Percentiles rank a stretch among this genome's conserved stretches.
Conservation (phyloP, 2,329 filamentous ascomycete genomes). For the Diaporthe capsici region DNA sequence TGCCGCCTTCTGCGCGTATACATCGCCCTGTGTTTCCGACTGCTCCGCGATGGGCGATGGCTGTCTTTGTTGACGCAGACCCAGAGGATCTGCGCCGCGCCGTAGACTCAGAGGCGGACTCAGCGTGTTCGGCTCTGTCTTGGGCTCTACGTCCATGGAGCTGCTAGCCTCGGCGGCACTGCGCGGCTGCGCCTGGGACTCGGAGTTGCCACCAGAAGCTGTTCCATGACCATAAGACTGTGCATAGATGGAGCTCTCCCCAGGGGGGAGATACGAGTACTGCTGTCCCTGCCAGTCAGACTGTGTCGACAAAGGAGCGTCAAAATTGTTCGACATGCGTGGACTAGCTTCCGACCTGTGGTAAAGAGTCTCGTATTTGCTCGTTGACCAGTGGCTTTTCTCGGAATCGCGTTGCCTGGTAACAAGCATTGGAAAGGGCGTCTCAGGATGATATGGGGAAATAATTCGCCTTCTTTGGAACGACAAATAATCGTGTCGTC, state of each 20-base stretch:
- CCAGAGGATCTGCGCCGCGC: slow-evolving; percentile 57
- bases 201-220: slow-evolving; percentile 53
- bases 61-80: slow-evolving; percentile 57
- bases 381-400: slow-evolving; percentile 68
- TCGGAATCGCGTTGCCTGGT: slow-evolving; percentile 68
- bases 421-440: slow-evolving; percentile 67
- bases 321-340: slow-evolving; percentile 72
- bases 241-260: slow-evolving; percentile 60
- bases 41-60: slow-evolving; percentile 56
- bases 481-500: slow-evolving; percentile 34
- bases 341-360: slow-evolving; percentile 60
- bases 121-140: slow-evolving; percentile 58
- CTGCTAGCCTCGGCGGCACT: slow-evolving; percentile 53
- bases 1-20: slow-evolving; percentile 54
- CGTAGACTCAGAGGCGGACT: slow-evolving; percentile 54
- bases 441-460: slow-evolving; percentile 35
- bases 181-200: slow-evolving; percentile 56
- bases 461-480: slow-evolving; percentile 10
- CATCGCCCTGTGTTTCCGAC: slow-evolving; percentile 49
- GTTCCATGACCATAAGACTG: slow-evolving; percentile 60
- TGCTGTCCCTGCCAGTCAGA: slow-evolving; percentile 68
- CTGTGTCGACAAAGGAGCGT: slow-evolving; percentile 66
- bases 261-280: slow-evolving; percentile 64
- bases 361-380: slow-evolving; percentile 64
- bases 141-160: slow-evolving; percentile 76